phyloP scores from a whole-genome alignment of 1,284 basidiomycete genomes.

The Ganoderma lucidum region DNA sequence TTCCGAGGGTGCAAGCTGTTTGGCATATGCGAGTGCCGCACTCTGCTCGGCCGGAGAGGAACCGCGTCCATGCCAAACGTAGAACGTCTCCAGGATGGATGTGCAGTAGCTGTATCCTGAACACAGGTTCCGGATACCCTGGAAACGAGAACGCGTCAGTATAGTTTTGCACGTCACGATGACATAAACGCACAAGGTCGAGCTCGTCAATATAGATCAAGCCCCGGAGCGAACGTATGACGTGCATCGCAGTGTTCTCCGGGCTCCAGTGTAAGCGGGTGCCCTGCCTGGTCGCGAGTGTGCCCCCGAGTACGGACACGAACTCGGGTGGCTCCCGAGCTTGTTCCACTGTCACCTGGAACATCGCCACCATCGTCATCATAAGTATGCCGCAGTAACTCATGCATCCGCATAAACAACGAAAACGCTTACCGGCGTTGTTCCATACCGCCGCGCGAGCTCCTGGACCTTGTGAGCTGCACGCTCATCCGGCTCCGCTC shows the following conservation, averaged over 20 bases:
- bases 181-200: constrained; percentile 62
- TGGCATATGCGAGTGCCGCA: constrained; percentile 68
- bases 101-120: constrained; percentile 83
- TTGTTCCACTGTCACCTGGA: constrained; percentile 62
- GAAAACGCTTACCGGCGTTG: constrained; percentile 56
- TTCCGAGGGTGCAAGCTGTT: constrained; percentile 50
- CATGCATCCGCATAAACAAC: not conserved
- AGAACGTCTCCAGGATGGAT: constrained; percentile 71
- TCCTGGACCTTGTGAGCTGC: constrained; percentile 74
- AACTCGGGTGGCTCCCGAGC: constrained; percentile 68
- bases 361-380: not conserved
- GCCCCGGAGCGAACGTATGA: constrained; percentile 60
- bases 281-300: constrained; percentile 75
- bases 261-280: constrained; percentile 74
- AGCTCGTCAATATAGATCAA: constrained; percentile 74
- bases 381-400: not conserved
- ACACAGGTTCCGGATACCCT: constrained; percentile 75
- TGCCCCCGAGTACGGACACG: constrained; percentile 70
- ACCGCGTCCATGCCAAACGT: constrained; percentile 82
- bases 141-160: constrained; percentile 13
- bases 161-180: not conserved
- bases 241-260: constrained; percentile 84
- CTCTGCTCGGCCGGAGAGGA: constrained; percentile 63
- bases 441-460: constrained; percentile 74
- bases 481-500: constrained; percentile 55